A percentile compares a stretch with the other conserved stretches of the same genome.
Evolutionary conservation across 352 stramenopile genomes (phyloP).

Genomic region (Aphanomyces astaci): DNA sequence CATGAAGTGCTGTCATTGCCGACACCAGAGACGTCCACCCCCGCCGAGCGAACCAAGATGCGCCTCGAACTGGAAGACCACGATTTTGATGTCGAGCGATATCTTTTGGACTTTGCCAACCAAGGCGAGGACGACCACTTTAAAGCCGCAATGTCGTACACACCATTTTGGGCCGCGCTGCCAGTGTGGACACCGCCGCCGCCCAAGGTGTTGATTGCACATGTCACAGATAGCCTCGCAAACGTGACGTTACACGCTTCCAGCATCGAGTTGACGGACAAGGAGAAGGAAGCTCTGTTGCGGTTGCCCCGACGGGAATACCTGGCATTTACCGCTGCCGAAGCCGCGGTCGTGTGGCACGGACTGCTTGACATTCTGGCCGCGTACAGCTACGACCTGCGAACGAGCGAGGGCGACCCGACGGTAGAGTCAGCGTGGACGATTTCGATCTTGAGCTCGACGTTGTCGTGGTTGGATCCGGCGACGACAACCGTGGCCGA

Average conservation of each 20-base stretch:
- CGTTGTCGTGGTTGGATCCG: conserved; percentile 91
- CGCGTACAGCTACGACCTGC: conserved; percentile 93
- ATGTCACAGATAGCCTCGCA: conserved; percentile 13
- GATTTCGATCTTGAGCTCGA: conserved; percentile 90
- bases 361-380: conserved; percentile 92
- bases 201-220: background rate
- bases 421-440: conserved; percentile 97
- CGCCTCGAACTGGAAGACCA: conserved; percentile 82
- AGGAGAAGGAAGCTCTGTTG: conserved; percentile 69
- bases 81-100: conserved; percentile 94
- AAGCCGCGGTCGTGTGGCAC: conserved; percentile 59
- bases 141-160: conserved; percentile 78
- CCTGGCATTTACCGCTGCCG: conserved; percentile 40
- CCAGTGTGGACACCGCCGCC: conserved; percentile 52
- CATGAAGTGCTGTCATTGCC: conserved; percentile 90
- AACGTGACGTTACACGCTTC: background rate
- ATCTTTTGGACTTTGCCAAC: conserved; percentile 91
- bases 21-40: conserved; percentile 76
- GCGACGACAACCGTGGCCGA: conserved; percentile 42
- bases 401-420: conserved; percentile 92
- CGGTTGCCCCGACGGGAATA: conserved; percentile 74
- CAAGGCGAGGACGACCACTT: conserved; percentile 91
- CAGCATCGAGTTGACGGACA: conserved; percentile 20
- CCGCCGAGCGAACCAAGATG: conserved; percentile 55
- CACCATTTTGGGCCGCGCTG: conserved; percentile 75